Evolutionary conservation across 208 protist species (phyloP), one percentile per base, ranked within the genome.

Genomic region (Wallacemonas sp.): DNA sequence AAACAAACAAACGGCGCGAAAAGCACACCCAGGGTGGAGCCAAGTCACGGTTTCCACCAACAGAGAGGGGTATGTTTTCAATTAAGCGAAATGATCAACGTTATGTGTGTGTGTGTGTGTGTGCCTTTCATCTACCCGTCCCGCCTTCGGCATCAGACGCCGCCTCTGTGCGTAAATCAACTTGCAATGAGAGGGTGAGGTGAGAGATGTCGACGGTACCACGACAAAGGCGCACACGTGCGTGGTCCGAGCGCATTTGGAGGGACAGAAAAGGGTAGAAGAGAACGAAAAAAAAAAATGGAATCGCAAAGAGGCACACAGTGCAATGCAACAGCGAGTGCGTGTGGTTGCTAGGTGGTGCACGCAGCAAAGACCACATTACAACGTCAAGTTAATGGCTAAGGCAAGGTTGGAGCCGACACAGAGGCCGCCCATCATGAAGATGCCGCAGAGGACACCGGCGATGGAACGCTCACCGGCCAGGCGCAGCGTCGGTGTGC

Each of bases 381-480:
- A 72, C 38, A 66, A 33, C 12, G 73, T 79, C 27, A 81, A 66
- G 38, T 72, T 87, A 45, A 87, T 69, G 54, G 68, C 52, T 15
- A 89, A 67, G 15, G 75, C 78, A 21, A 85, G 44, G 53, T 75
- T 76, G 27, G 79, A 83, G 41, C 85, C 85, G 29, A 67, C 32
- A 66, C 69, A 82, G 19, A 84, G 68, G 24, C 85, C 85, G 15
- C 76, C n/a, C 68, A 83, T 71, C 30, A 92, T 75, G 24, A 64
- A 52, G 36, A 92, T 59, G 44, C 76, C 74, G 6, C 48, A 37
- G 42, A 79, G 62, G 38, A 85, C 81, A 22, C 46, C 82, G 1
- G 85, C 85, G 13, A 89, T 37, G 22, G 79, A 82, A 41, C 85
- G 85, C 71, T 92, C 82, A 13, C 79, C 82, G 32, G 81, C 82